These are phyloP conservation scores for Trypanosoma platydactyli DNA, from an alignment of 208 protist genomes.

Conservation along the genomic window DNA sequence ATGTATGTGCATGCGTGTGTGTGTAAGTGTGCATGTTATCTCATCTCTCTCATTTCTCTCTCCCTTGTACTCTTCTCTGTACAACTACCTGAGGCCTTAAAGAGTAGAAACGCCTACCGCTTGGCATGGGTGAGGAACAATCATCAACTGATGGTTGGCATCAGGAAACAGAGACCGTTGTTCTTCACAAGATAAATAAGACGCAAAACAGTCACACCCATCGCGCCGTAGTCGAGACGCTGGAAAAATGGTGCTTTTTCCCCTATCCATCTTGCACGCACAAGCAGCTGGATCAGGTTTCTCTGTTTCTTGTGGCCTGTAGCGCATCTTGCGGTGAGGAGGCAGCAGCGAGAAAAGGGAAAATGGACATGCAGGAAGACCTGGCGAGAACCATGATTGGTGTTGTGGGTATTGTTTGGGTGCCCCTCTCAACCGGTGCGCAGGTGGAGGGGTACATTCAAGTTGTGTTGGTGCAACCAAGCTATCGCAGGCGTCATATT, in stretches of 20 bases:
- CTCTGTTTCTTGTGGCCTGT: conserved; percentile 45
- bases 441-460: conserved; percentile 78
- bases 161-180: neutral
- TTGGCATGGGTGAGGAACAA: neutral
- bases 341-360: neutral
- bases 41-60: too few species aligned
- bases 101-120: neutral
- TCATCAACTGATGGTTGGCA: neutral
- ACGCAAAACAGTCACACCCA: neutral
- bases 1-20: too few species aligned
- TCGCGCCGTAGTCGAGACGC: conserved; percentile 1
- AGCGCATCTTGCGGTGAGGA: neutral
- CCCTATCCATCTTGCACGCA: conserved; percentile 67
- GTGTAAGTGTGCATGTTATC: too few species aligned
- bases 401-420: conserved; percentile 71
- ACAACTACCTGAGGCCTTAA: neutral
- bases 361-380: neutral
- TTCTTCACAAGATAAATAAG: conserved; percentile 18
- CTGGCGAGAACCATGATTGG: conserved; percentile 21
- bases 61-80: too few species aligned
- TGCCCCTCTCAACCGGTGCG: conserved; percentile 37
- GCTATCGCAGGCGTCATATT: conserved; percentile 38
- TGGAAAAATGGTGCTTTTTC: conserved; percentile 27
- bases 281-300: conserved; percentile 45
- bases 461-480: conserved; percentile 46